A percentile compares a stretch with the other conserved stretches of the same genome.
These are phyloP conservation scores for Xerophyta viscosa DNA, from an alignment of 106 monocot genomes.

Conservation along the genomic window DNA sequence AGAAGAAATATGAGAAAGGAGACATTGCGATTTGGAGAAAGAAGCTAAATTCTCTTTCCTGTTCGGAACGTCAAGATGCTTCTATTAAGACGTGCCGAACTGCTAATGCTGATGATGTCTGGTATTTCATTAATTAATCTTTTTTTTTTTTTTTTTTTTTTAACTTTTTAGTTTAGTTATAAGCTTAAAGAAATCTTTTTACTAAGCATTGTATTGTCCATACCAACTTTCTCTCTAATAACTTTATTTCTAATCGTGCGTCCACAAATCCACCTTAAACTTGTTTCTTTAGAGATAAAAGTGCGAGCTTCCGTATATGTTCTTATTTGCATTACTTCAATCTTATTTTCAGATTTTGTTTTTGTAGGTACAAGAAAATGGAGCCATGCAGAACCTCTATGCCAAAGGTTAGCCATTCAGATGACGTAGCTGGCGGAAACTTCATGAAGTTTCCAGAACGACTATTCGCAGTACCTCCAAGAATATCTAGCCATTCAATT, in stretches of 20 bases:
- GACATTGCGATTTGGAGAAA: slow-evolving; percentile 44
- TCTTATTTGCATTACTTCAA: no score
- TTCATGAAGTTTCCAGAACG: slow-evolving; percentile 27
- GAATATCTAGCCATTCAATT: slow-evolving; percentile 17
- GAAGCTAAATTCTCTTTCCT: slow-evolving; percentile 27
- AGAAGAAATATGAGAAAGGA: slow-evolving; percentile 34
- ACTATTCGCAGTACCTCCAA: slow-evolving; percentile 32
- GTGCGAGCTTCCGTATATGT: no score
- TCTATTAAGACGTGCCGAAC: slow-evolving; percentile 15
- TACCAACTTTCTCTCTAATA: no score
- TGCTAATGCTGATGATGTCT: slow-evolving; percentile 31
- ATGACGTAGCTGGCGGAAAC: slow-evolving; percentile 27
- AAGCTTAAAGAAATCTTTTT: no score
- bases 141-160: background rate
- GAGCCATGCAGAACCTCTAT: slow-evolving; percentile 22
- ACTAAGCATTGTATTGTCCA: no score
- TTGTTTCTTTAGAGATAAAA: no score
- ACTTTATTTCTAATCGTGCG: no score
- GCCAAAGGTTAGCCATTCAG: slow-evolving; percentile 15
- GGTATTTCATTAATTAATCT: slow-evolving; percentile 13
- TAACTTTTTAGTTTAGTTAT: background rate
- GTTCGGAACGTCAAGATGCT: slow-evolving; percentile 11
- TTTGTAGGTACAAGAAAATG: slow-evolving; percentile 37
- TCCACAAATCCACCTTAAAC: no score
- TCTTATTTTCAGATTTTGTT: no score